Percentiles rank a stretch among this genome's conserved stretches.
phyloP scores from a whole-genome alignment of 2,329 filamentous ascomycete genomes.

The Aspergillus tamarii region DNA sequence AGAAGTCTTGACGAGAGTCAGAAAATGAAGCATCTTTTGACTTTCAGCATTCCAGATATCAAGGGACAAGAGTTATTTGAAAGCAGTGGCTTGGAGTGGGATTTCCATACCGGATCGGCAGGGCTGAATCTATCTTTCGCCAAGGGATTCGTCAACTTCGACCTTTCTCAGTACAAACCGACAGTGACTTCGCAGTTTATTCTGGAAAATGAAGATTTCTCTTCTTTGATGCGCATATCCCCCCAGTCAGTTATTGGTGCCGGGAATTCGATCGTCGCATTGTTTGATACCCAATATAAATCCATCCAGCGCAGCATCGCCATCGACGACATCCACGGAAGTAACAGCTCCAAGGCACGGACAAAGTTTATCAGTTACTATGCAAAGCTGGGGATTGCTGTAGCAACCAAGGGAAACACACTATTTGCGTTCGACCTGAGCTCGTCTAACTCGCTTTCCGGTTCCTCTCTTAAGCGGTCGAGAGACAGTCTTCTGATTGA shows the following conservation, averaged over 20 bases:
- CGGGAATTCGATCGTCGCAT: slow-evolving; percentile 44
- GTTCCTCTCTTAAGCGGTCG: slow-evolving; percentile 41
- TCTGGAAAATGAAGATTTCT: slow-evolving; percentile 40
- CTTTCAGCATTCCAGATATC: slow-evolving; percentile 37
- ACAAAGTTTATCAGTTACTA: slow-evolving; percentile 49
- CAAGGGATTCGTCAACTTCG: slow-evolving; percentile 45
- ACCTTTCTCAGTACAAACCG: slow-evolving; percentile 48
- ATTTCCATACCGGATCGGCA: slow-evolving; percentile 44
- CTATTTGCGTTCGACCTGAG: slow-evolving; percentile 51
- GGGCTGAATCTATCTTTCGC: slow-evolving; percentile 44
- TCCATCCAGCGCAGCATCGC: slow-evolving; percentile 49
- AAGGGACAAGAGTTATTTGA: slow-evolving; percentile 31
- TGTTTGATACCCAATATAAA: slow-evolving; percentile 52
- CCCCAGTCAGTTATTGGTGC: slow-evolving; percentile 47
- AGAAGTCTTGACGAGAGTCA: slow-evolving; percentile 35
- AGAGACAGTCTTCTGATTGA: slow-evolving; percentile 46
- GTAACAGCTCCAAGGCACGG: slow-evolving; percentile 26
- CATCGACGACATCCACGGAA: slow-evolving; percentile 33
- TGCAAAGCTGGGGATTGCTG: slow-evolving; percentile 45
- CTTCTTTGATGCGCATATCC: slow-evolving; percentile 48
- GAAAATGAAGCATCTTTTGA: slow-evolving; percentile 41
- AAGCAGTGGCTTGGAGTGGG: slow-evolving; percentile 37
- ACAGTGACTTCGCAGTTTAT: slow-evolving; percentile 43
- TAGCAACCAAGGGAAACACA: slow-evolving; percentile 45
- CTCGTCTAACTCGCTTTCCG: slow-evolving; percentile 32